These are phyloP conservation scores for Xerophyta viscosa DNA, from an alignment of 106 monocot species.

Conservation along the genomic window DNA sequence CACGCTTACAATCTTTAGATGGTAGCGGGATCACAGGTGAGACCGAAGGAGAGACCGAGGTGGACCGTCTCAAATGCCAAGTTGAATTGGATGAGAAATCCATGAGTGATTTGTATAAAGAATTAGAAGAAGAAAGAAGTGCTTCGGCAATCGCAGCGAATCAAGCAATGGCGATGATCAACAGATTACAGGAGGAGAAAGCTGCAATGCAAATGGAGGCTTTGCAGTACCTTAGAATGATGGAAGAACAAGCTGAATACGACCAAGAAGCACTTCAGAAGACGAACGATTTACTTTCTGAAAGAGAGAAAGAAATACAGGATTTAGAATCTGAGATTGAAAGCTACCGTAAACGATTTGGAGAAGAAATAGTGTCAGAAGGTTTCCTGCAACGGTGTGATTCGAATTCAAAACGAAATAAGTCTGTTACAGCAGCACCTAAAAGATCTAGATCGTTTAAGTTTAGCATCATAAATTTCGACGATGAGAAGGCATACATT, in stretches of 20 bases:
- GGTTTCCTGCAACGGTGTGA: slow-evolving; percentile 1
- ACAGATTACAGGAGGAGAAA: slow-evolving; percentile 93
- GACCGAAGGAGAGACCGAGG: slow-evolving; percentile 49
- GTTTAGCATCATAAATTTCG: slow-evolving; percentile 30
- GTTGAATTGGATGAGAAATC: slow-evolving; percentile 52
- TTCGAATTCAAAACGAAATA: slow-evolving; percentile 15
- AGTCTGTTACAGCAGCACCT: slow-evolving; percentile 1
- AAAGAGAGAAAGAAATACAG: slow-evolving; percentile 70
- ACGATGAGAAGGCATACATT: slow-evolving; percentile 59
- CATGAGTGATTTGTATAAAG: slow-evolving; percentile 56
- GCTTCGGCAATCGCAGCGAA: slow-evolving; percentile 85
- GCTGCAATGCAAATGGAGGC: slow-evolving; percentile 95
- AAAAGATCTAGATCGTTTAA: slow-evolving; percentile 1
- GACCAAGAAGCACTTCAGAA: slow-evolving; percentile 75
- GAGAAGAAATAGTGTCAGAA: slow-evolving; percentile 14
- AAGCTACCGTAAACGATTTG: slow-evolving; percentile 32
- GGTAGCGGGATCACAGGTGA: slow-evolving; percentile 38
- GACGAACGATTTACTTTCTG: slow-evolving; percentile 38
- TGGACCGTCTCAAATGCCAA: slow-evolving; percentile 42
- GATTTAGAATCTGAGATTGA: slow-evolving; percentile 58
- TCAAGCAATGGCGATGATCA: slow-evolving; percentile 97
- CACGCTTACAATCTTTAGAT: slow-evolving; percentile 39
- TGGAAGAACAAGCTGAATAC: slow-evolving; percentile 92
- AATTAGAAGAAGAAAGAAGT: slow-evolving; percentile 89
- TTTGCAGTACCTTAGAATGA: slow-evolving; percentile 86